Conservation (phyloP, 2,329 filamentous ascomycete genomes). For the Chaetomium strumarium region DNA sequence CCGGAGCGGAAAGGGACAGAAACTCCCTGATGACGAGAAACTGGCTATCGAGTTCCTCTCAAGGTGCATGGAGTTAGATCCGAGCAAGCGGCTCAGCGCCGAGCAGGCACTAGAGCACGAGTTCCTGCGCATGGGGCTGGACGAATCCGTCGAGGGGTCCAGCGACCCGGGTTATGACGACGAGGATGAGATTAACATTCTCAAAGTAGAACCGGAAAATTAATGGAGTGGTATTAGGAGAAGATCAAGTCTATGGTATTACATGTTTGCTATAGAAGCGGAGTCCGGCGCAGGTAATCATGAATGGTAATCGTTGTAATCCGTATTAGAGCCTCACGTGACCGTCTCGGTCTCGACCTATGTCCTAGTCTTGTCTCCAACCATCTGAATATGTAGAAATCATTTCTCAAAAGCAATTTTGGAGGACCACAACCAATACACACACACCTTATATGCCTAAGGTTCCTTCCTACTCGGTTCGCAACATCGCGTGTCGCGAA, state of each 20-base stretch:
- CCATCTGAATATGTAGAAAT: too few relatives aligned
- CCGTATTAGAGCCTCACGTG: too few relatives aligned
- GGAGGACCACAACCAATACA: too few relatives aligned
- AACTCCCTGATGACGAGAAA: slow-evolving; percentile 61
- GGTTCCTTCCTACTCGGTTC: too few relatives aligned
- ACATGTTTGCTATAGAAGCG: not conserved
- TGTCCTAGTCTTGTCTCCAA: too few relatives aligned
- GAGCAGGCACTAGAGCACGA: slow-evolving; percentile 67
- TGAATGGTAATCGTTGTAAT: slow-evolving; percentile 1
- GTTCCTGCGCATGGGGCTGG: slow-evolving; percentile 49
- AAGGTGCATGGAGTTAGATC: slow-evolving; percentile 70
- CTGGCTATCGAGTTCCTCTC: slow-evolving; percentile 67
- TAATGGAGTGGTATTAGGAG: slow-evolving; percentile 4
- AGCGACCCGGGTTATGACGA: slow-evolving; percentile 41
- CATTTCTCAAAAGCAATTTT: too few relatives aligned
- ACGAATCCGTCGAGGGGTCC: slow-evolving; percentile 18
- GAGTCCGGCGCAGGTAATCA: not conserved
- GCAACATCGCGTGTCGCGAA: too few relatives aligned
- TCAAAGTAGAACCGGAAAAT: slow-evolving; percentile 29
- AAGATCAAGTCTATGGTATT: not conserved
- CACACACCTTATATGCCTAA: too few relatives aligned
- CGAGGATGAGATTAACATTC: slow-evolving; percentile 52
- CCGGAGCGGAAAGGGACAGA: slow-evolving; percentile 46
- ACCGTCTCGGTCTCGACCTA: too few relatives aligned
- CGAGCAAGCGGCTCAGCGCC: slow-evolving; percentile 66